These are phyloP conservation scores for Stagonosporopsis rhizophila DNA, from an alignment of 2,329 filamentous ascomycete genomes.

Conservation along the genomic window DNA sequence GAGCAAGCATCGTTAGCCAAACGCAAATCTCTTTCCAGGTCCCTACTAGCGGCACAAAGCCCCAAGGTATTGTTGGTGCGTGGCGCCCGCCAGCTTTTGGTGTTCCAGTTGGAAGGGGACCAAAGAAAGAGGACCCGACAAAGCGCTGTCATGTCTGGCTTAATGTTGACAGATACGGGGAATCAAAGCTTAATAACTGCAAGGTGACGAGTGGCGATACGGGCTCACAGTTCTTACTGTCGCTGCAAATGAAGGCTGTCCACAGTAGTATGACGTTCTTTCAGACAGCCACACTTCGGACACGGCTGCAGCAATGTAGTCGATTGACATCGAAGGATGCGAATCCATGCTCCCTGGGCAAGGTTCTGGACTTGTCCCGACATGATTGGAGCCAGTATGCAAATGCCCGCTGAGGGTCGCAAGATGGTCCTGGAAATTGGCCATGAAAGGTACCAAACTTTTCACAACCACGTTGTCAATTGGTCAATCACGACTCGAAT, in stretches of 20 bases:
- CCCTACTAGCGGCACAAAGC: neutral
- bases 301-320: neutral
- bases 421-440: neutral
- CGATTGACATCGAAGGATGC: constrained; percentile 13
- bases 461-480: neutral
- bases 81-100: constrained; percentile 7
- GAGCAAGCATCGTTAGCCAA: constrained; percentile 16
- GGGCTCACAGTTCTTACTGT: neutral
- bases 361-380: neutral
- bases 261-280: constrained; percentile 29
- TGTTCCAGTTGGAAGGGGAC: neutral
- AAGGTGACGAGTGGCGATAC: constrained; percentile 1
- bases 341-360: constrained; percentile 8
- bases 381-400: constrained; percentile 11
- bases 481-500: neutral
- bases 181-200: neutral
- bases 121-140: constrained; percentile 14
- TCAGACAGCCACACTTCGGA: constrained; percentile 36
- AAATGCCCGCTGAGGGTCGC: constrained; percentile 1
- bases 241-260: constrained; percentile 6
- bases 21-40: constrained; percentile 21
- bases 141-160: constrained; percentile 7
- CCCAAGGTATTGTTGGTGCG: constrained; percentile 1
- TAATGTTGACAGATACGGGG: constrained; percentile 8
- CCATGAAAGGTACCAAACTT: constrained; percentile 12